These are phyloP conservation scores for Blastocystis sp. DNA, from an alignment of 352 stramenopile species.

Conservation along the genomic window DNA sequence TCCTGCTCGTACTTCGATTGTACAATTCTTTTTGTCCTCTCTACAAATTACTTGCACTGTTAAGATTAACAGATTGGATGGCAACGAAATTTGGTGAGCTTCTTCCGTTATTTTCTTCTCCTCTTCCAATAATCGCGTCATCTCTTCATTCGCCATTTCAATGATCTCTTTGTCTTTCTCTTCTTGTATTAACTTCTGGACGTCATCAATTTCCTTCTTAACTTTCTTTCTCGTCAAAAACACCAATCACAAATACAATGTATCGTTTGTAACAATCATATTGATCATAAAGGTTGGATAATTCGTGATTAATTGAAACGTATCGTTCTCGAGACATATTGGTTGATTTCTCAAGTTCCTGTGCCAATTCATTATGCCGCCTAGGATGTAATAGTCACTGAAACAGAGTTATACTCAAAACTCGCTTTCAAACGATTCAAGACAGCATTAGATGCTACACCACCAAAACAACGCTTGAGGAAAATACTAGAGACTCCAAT, in stretches of 20 bases:
- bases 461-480: neutral
- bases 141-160: slow-evolving; percentile 79
- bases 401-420: neutral
- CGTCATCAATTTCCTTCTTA: slow-evolving; percentile 76
- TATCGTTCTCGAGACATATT: slow-evolving; percentile 51
- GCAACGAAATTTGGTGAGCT: slow-evolving; percentile 58
- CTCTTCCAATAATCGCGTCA: slow-evolving; percentile 78
- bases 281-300: slow-evolving; percentile 6
- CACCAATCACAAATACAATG: neutral
- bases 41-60: neutral
- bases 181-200: slow-evolving; percentile 71
- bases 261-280: slow-evolving; percentile 57
- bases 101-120: slow-evolving; percentile 69
- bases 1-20: slow-evolving; percentile 88
- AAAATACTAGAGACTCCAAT: neutral
- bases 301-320: slow-evolving; percentile 39
- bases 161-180: slow-evolving; percentile 71
- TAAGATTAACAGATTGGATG: slow-evolving; percentile 39
- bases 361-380: slow-evolving; percentile 22
- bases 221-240: slow-evolving; percentile 65
- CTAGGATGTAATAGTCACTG: neutral
- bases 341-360: slow-evolving; percentile 13
- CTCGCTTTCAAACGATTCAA: slow-evolving; percentile 20
- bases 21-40: slow-evolving; percentile 88
- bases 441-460: neutral